Evolutionary conservation across 1,284 basidiomycete genomes (phyloP), one percentile per base, ranked within the genome.

Genomic region (Phellinidium pouzarii): DNA sequence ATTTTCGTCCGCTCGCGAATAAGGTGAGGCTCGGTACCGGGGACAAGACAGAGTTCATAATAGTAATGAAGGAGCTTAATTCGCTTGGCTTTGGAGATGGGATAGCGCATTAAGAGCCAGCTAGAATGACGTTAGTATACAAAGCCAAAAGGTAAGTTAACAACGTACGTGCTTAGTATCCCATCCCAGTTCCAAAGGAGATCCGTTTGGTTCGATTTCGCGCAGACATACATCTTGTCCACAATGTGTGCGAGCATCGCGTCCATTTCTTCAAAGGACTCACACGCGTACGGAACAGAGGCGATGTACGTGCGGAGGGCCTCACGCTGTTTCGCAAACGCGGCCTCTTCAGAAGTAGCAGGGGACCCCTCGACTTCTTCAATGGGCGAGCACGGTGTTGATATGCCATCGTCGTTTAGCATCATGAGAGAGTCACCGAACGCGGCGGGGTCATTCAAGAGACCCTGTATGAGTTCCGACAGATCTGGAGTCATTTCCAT

Each of bases 101-200:
- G 90, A 66, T 92, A 93, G 50, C 82, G 82, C 77, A 91, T 79
- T 57, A 84, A 73, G 46, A 91, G 67, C 90, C 91, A 93, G 66
- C 88, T 92, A 40, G 26, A 44, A 43, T 43, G 22, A 25, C 4
- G 9, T 58, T n/a, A 50, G 46, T 25, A 38, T 50, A 46, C 43
- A 7, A 48, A 60, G 49, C 53, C 47, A 34, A 20, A 53, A 47
- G 25, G 42, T 52, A 42, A 43, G 47, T 45, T 43, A 23, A 1
- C 14, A 44, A 22, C 78, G 66, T 62, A 87, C 89, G 79, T 87
- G 69, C 85, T 82, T 36, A 89, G 68, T 66, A 82, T 73, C 31
- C 77, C 79, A 63, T 86, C 83, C 83, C 84, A 89, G n/a, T 77
- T 79, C 42, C 77, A 75, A 40, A 87, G 69, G 22, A 79, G 71